Evolutionary conservation across 2,329 filamentous ascomycete genomes (phyloP).

Genomic region (Diaporthe velutina): DNA sequence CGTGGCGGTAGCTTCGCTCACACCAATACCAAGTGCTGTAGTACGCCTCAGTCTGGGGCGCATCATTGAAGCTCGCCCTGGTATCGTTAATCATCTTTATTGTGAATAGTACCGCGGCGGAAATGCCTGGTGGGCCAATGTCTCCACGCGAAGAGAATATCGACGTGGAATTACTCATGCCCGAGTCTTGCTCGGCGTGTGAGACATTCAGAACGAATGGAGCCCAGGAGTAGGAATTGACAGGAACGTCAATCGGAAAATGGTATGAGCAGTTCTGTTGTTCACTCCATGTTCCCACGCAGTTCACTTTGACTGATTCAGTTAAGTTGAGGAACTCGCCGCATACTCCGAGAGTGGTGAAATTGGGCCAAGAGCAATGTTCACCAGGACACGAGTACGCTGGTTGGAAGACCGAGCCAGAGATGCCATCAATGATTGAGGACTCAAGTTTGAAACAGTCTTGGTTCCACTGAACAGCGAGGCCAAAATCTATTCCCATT

Average conservation of each 20-base stretch:
- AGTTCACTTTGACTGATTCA: not conserved
- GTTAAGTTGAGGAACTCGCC: slow-evolving; percentile 38
- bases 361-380: slow-evolving; percentile 40
- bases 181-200: not conserved
- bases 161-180: not conserved
- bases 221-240: not conserved
- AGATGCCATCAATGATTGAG: slow-evolving; percentile 37
- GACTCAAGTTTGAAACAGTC: slow-evolving; percentile 40
- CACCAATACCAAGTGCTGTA: slow-evolving; percentile 35
- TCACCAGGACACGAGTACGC: slow-evolving; percentile 39
- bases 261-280: slow-evolving; percentile 29
- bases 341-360: slow-evolving; percentile 42
- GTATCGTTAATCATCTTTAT: not conserved
- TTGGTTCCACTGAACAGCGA: slow-evolving; percentile 1
- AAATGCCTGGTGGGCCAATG: not conserved
- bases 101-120: not conserved
- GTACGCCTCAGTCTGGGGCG: not conserved
- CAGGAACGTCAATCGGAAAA: not conserved
- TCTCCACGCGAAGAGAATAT: not conserved
- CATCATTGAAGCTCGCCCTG: not conserved
- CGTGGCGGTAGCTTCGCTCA: slow-evolving; percentile 24
- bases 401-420: slow-evolving; percentile 32
- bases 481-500: not conserved
- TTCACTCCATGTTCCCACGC: not conserved
- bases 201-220: not conserved